A percentile compares a stretch with the other conserved stretches of the same genome.
Conservation (phyloP, 1,284 basidiomycete genomes). For the Porodaedalea pini region DNA sequence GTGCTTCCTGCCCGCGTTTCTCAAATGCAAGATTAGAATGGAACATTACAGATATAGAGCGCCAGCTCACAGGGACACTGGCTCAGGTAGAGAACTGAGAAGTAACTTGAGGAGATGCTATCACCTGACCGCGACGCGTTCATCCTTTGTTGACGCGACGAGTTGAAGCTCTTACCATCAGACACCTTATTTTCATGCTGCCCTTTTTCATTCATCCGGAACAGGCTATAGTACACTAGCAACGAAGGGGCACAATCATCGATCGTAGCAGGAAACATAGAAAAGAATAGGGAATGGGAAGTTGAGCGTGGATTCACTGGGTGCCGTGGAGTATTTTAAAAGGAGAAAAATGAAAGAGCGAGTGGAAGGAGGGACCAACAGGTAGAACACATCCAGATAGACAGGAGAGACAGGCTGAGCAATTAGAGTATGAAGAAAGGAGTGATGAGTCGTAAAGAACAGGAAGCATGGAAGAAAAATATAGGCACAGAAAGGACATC, state of each 20-base stretch:
- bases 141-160: neutral
- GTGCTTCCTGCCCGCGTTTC: neutral
- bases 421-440: neutral
- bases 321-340: too few species aligned
- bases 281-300: neutral
- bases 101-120: too few species aligned
- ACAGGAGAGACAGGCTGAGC: neutral
- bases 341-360: neutral
- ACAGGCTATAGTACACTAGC: too few species aligned
- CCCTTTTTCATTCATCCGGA: too few species aligned
- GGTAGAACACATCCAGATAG: neutral
- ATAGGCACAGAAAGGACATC: neutral
- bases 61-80: too few species aligned
- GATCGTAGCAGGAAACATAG: neutral
- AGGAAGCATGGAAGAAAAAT: neutral
- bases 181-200: too few species aligned
- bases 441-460: neutral
- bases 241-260: neutral
- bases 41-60: too few species aligned
- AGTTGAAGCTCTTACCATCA: too few species aligned
- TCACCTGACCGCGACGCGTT: conserved; percentile 3
- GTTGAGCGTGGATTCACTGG: too few species aligned
- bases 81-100: too few species aligned
- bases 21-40: too few species aligned
- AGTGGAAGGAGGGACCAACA: neutral